Evolutionary conservation across 2,329 filamentous ascomycete genomes (phyloP), one percentile per base, ranked within the genome.

Genomic region (Fusarium nelsonii): DNA sequence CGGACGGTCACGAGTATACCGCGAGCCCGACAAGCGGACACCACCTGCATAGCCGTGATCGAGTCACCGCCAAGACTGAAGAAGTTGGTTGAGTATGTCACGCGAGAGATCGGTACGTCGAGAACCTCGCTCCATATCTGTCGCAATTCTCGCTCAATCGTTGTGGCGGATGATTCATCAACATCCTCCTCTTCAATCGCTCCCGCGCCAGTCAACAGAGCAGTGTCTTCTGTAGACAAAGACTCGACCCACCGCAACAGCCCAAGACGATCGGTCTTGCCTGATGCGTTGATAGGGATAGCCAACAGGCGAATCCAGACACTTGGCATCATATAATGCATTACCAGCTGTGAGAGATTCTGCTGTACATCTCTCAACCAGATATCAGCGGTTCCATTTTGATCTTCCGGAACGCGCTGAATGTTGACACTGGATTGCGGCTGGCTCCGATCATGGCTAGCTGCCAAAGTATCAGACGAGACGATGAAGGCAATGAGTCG

Each of bases 31-130:
- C 52, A 48, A n/a, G 41, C 41, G 2, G 52, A 56, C n/a, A 56
- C 52, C 9, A 56, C 52, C n/a, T 56, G 52, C 52, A 56, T 56
- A 23, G 52, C 52, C 14, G 52, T 56, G n/a, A 56, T 54, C 4
- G 51, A 54, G 51, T 54, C 51, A 28, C 51, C 51, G 2, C 51
- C 51, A n/a, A 54, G 51, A n/a, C 41, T 48, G 34, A 56, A 48
- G 41, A 56, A 56, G 52, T 33, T 51, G 34, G 48, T 51, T 51
- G 48, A 51, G 48, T 51, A 51, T 39, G 48, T 51, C 34, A 51
- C 48, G n/a, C 48, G 48, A 51, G 48, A 39, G 36, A 52, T 41
- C 9, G 49, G 49, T n/a, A 40, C 36, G 26, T 52, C 26, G 4
- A 52, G 36, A n/a, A 52, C 49, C 18, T 41, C 36, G 28, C 49